These are phyloP conservation scores for Exophiala sp. DNA, from an alignment of 2,329 filamentous ascomycete genomes.

Conservation along the genomic window DNA sequence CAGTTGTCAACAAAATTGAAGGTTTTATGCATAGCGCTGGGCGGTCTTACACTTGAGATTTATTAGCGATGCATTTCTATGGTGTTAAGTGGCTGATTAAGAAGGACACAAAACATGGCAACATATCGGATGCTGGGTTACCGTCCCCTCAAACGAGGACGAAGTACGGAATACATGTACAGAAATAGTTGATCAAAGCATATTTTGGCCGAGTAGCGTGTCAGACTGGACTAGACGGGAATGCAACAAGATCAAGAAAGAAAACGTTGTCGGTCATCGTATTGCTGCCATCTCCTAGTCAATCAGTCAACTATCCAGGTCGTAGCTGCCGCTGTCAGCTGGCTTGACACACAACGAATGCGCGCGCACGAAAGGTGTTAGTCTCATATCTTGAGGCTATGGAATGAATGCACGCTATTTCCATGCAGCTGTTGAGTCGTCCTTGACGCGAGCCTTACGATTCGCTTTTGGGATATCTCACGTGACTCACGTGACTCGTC, in stretches of 20 bases:
- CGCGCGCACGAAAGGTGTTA: too few species aligned
- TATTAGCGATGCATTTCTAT: slow-evolving; percentile 14
- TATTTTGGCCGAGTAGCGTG: too few species aligned
- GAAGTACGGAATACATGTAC: slow-evolving; percentile 7
- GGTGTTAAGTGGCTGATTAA: slow-evolving; percentile 4
- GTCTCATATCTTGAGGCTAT: too few species aligned
- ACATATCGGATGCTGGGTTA: not conserved
- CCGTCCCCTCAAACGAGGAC: slow-evolving; percentile 1
- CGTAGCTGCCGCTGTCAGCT: too few species aligned
- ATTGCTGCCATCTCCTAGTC: too few species aligned
- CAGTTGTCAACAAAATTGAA: not conserved
- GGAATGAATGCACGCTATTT: too few species aligned
- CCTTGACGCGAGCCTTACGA: too few species aligned
- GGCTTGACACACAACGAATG: too few species aligned
- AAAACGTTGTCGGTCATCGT: not conserved
- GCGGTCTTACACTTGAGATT: slow-evolving; percentile 1
- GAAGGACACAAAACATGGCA: slow-evolving; percentile 6
- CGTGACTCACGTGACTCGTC: too few species aligned
- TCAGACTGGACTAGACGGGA: not conserved
- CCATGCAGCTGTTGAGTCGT: too few species aligned
- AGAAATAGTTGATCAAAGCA: slow-evolving; percentile 16
- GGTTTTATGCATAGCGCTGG: slow-evolving; percentile 20
- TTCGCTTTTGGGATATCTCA: too few species aligned
- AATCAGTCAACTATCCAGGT: too few species aligned
- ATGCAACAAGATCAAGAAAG: not conserved